Conservation (phyloP, 257 asterid species). For the Solanum bulbocastanum region DNA sequence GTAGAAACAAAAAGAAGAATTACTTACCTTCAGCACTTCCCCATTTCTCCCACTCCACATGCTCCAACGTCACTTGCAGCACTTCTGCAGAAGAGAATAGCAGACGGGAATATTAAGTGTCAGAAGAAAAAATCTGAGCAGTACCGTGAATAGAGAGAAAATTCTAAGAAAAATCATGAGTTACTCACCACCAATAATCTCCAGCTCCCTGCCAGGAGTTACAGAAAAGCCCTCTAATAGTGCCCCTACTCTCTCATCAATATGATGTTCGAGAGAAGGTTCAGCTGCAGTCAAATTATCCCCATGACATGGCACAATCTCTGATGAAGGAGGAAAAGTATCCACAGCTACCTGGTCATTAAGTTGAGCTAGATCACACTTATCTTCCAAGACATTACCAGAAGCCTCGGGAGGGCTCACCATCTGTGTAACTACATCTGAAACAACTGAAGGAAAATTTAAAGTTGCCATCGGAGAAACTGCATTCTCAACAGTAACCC, state of each 20-base stretch:
- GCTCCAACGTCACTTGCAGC: slow-evolving; percentile 53
- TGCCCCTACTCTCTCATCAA: slow-evolving; percentile 73
- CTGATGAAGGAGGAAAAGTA: slow-evolving; percentile 13
- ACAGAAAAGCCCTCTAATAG: slow-evolving; percentile 53
- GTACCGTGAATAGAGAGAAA: background rate
- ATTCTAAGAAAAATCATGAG: background rate
- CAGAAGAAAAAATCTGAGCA: background rate
- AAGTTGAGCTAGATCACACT: slow-evolving; percentile 27
- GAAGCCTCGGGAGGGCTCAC: slow-evolving; percentile 99
- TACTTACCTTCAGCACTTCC: slow-evolving; percentile 51
- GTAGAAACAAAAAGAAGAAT: background rate
- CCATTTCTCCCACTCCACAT: slow-evolving; percentile 58
- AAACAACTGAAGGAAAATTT: slow-evolving; percentile 56
- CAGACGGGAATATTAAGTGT: background rate
- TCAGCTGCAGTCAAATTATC: slow-evolving; percentile 18
- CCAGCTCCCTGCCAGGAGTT: slow-evolving; percentile 74
- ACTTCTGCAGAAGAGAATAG: slow-evolving; percentile 43
- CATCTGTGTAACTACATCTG: slow-evolving; percentile 76
- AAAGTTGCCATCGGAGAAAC: slow-evolving; percentile 68
- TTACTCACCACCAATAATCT: slow-evolving; percentile 63
- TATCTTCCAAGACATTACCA: slow-evolving; percentile 78
- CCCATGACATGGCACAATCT: slow-evolving; percentile 15
- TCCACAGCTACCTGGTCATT: slow-evolving; percentile 26
- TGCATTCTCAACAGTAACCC: slow-evolving; percentile 94
- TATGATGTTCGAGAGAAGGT: slow-evolving; percentile 36